Conservation (phyloP, 352 stramenopile genomes). For the Globisporangium splendens region DNA sequence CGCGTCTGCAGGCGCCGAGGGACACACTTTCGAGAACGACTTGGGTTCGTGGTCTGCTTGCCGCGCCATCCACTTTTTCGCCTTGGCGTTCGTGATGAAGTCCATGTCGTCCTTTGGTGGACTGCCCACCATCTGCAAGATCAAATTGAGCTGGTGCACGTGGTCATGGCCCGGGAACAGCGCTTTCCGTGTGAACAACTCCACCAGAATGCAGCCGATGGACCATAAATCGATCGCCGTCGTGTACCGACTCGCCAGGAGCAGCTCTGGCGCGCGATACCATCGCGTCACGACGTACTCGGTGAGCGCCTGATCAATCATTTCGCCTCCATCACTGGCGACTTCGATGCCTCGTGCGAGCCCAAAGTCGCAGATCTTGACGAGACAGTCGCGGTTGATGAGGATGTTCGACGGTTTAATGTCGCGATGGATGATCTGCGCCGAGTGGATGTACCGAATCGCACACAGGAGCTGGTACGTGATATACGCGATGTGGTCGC, state of each 20-base stretch:
- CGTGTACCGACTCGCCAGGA: conserved; percentile 94
- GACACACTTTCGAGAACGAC: conserved; percentile 42
- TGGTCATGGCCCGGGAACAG: conserved; percentile 83
- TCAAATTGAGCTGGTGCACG: conserved; percentile 89
- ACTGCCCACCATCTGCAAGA: conserved; percentile 69
- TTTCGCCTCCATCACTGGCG: conserved; percentile 27
- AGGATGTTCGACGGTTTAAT: conserved; percentile 97
- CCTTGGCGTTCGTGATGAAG: conserved; percentile 83
- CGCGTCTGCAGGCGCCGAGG: conserved; percentile 48
- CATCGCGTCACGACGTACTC: conserved; percentile 94
- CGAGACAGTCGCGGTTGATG: conserved; percentile 89
- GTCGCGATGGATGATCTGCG: conserved; percentile 87
- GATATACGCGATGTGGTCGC: conserved; percentile 80
- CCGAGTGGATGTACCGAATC: conserved; percentile 84
- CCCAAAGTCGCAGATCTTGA: conserved; percentile 91
- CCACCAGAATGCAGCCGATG: conserved; percentile 98
- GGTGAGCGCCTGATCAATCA: conserved; percentile 58
- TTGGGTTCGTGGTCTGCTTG: conserved; percentile 65
- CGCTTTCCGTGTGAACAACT: conserved; percentile 92
- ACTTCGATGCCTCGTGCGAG: conserved; percentile 75
- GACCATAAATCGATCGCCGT: conserved; percentile 94
- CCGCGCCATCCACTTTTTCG: conserved; percentile 77
- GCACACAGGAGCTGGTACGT: conserved; percentile 82
- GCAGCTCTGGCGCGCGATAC: conserved; percentile 92
- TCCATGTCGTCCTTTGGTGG: conserved; percentile 58